Evolutionary conservation across 148 eudicot species (phyloP).

Genomic region (Pharnaceum exiguum): DNA sequence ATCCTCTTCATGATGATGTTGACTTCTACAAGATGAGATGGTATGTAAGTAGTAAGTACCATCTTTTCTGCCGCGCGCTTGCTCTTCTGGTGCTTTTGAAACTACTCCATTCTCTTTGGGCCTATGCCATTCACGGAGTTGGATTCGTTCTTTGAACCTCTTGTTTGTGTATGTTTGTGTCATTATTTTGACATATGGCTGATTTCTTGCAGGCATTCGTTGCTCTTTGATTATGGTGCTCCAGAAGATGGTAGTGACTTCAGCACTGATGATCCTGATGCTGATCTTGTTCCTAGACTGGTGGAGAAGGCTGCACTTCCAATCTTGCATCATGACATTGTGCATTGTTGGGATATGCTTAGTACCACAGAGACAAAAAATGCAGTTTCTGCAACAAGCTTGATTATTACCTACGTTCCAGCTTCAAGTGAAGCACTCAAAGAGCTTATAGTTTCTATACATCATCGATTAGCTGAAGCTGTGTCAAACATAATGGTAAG

Average conservation of each 20-base stretch:
- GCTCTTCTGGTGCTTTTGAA: slow-evolving; percentile 12
- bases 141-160: not conserved
- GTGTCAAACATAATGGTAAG: slow-evolving; percentile 68
- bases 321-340: slow-evolving; percentile 67
- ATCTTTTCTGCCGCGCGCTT: slow-evolving; percentile 13
- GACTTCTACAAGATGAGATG: slow-evolving; percentile 90
- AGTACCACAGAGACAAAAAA: slow-evolving; percentile 74
- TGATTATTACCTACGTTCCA: slow-evolving; percentile 63
- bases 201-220: slow-evolving; percentile 54
- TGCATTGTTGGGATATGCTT: slow-evolving; percentile 84
- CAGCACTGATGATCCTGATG: slow-evolving; percentile 75
- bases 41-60: slow-evolving; percentile 54
- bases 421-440: slow-evolving; percentile 66
- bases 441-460: slow-evolving; percentile 59
- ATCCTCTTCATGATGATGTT: slow-evolving; percentile 80
- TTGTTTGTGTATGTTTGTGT: slow-evolving; percentile 6
- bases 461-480: slow-evolving; percentile 67
- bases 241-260: slow-evolving; percentile 59
- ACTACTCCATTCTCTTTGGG: not conserved
- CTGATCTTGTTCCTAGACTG: slow-evolving; percentile 76
- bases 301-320: slow-evolving; percentile 95
- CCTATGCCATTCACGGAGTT: slow-evolving; percentile 3
- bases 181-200: not conserved
- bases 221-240: slow-evolving; percentile 77
- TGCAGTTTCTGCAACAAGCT: slow-evolving; percentile 68